Base-by-base conservation (phyloP, 164 flowering plant genomes). In the Annona cherimola region DNA sequence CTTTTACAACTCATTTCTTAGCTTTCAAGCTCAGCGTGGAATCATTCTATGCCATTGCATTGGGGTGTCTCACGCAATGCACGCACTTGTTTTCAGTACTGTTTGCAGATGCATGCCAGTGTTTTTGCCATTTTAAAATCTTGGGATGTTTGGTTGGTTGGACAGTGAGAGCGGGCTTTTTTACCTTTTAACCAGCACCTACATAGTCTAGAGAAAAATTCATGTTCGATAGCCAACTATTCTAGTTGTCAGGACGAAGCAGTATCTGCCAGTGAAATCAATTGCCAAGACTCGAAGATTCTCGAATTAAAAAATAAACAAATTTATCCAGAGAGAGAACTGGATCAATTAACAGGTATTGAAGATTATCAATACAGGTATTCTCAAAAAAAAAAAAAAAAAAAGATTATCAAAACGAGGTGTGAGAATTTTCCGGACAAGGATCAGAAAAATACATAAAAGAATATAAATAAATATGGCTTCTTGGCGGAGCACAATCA, bases 401-500 rank as follows among this genome's bases (percentile, higher is more conserved):
- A 26, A 26, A 50, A 50, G 14, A 50, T 9, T 50, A 50, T 50
- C 57, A 50, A 50, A 9, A 50, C 57, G 5, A 50, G 57, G 14
- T 50, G 57, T 50, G 57, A 50, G 57, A 50, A 50, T 50, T 50
- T 26, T 20, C 69, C 43, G 9, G 12, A 50, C 57, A 50, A 50
- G 14, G 14, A 50, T 50, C 3, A 50, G 57, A 50, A 16, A 50
- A 50, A 50, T 7, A 8, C 57, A 50, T 50, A 50, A 50, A 26
- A 50, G 57, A 50, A 50, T 50, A 11, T 7, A 16, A 26, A 16
- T 16, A 8, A 50, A 50, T 50, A 16, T 50, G 57, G 57, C 14
- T 11, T 50, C 57, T 50, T 16, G 1, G n/a, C 9, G n/a, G 16
- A 45, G 62, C 61, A 72, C 60, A 62, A 70, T 81, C 70, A 88